phyloP scores from a whole-genome alignment of 1,139 yeast species.

The Pneumocystis oryctolagi region DNA sequence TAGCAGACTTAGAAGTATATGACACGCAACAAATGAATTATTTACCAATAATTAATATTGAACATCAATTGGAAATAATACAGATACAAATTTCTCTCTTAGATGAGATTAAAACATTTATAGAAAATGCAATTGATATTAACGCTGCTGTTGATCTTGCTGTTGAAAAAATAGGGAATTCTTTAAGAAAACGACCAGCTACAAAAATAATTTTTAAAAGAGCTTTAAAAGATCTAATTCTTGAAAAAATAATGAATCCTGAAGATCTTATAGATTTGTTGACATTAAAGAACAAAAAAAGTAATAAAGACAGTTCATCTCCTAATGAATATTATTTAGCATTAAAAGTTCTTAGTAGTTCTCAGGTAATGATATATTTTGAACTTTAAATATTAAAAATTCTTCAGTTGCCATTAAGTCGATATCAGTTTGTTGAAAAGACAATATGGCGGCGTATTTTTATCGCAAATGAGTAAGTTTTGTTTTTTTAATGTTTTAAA shows the following conservation, averaged over 20 bases:
- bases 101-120: slow-evolving; percentile 7
- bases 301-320: slow-evolving; percentile 12
- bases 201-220: slow-evolving; percentile 17
- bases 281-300: slow-evolving; percentile 32
- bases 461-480: slow-evolving; percentile 33
- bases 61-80: not conserved
- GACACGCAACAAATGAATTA: not conserved
- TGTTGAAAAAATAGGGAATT: not conserved
- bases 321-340: slow-evolving; percentile 28
- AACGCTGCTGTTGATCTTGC: slow-evolving; percentile 8
- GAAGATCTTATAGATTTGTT: slow-evolving; percentile 42
- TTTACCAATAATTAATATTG: not conserved
- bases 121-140: slow-evolving; percentile 7
- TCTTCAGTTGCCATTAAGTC: slow-evolving; percentile 5
- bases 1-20: slow-evolving; percentile 18
- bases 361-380: not conserved
- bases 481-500: not conserved
- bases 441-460: slow-evolving; percentile 50
- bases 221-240: slow-evolving; percentile 28
- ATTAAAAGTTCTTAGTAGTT: slow-evolving; percentile 25
- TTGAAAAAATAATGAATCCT: slow-evolving; percentile 31
- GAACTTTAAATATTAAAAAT: not conserved
- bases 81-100: not conserved
- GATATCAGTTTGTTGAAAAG: slow-evolving; percentile 2
- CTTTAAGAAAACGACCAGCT: slow-evolving; percentile 2